Evolutionary conservation across 2,329 filamentous ascomycete genomes (phyloP).

Genomic region (Periconia digitata): DNA sequence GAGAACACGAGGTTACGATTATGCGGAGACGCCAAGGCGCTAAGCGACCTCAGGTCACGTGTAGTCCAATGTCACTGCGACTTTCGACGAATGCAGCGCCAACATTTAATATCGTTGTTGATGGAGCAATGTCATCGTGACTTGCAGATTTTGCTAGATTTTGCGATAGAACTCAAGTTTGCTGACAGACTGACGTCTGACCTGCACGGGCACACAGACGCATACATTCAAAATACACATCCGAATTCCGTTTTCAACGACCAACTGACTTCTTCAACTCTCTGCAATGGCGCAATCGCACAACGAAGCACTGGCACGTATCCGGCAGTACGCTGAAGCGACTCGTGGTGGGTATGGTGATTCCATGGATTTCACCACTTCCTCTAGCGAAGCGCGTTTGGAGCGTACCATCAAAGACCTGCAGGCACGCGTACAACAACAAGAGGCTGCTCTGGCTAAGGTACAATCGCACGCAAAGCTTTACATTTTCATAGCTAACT

Average conservation of each 20-base stretch:
- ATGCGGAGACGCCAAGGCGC: background rate
- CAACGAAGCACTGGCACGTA: slow-evolving; percentile 21
- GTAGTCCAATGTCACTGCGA: no score
- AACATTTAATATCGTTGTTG: no score
- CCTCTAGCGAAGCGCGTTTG: slow-evolving; percentile 57
- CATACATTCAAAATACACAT: background rate
- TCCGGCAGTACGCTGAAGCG: slow-evolving; percentile 30
- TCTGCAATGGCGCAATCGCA: slow-evolving; percentile 25
- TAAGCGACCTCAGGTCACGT: background rate
- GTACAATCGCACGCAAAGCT: slow-evolving; percentile 30
- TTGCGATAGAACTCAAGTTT: no score
- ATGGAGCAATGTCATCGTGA: no score
- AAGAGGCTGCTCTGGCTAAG: slow-evolving; percentile 51
- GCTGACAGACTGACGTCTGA: no score
- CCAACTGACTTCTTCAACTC: background rate
- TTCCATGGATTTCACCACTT: slow-evolving; percentile 41
- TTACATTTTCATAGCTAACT: slow-evolving; percentile 5
- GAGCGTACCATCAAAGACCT: slow-evolving; percentile 70
- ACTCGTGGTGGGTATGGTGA: slow-evolving; percentile 24
- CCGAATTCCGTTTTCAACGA: background rate
- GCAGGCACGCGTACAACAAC: slow-evolving; percentile 54
- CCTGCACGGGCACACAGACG: no score
- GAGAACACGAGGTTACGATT: background rate
- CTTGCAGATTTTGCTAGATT: no score
- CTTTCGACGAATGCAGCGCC: no score